Conservation (phyloP, 1,139 yeast genomes). For the Yamadazyma buinensis region DNA sequence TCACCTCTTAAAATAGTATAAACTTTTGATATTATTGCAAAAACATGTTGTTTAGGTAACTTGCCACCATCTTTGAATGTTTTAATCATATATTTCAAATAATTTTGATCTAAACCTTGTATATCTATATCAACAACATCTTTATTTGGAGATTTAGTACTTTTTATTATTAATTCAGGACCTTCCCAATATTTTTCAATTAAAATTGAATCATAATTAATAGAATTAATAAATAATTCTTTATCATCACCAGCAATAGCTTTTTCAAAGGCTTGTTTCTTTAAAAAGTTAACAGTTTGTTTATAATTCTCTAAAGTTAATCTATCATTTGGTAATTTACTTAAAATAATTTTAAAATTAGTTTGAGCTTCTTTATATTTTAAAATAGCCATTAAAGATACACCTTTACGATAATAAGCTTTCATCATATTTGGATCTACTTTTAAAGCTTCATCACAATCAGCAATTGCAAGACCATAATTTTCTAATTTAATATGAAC, state of each 20-base stretch:
- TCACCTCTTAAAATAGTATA: conserved; percentile 63
- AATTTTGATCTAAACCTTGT: conserved; percentile 40
- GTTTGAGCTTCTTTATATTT: conserved; percentile 70
- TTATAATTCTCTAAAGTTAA: conserved; percentile 61
- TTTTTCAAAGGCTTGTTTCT: conserved; percentile 75
- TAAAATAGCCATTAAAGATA: conserved; percentile 72
- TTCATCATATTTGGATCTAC: conserved; percentile 68
- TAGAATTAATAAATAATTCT: conserved; percentile 31
- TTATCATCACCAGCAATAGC: conserved; percentile 75
- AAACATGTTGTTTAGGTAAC: conserved; percentile 77
- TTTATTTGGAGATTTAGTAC: conserved; percentile 11
- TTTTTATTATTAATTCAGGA: conserved; percentile 47
- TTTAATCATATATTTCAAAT: conserved; percentile 63
- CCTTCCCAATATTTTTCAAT: conserved; percentile 66
- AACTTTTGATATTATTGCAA: conserved; percentile 76
- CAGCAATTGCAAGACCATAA: conserved; percentile 79
- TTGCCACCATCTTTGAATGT: conserved; percentile 69
- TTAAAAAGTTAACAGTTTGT: conserved; percentile 64
- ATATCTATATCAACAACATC: conserved; percentile 22
- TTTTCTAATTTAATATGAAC: conserved; percentile 83
- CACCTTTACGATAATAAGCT: conserved; percentile 81
- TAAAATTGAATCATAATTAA: conserved; percentile 48
- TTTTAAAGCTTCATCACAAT: conserved; percentile 68
- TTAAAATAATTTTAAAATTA: conserved; percentile 65
- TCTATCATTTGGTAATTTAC: conserved; percentile 63